These are phyloP conservation scores for Aspergillus piperis DNA, from an alignment of 2,329 filamentous ascomycete genomes.

Conservation along the genomic window DNA sequence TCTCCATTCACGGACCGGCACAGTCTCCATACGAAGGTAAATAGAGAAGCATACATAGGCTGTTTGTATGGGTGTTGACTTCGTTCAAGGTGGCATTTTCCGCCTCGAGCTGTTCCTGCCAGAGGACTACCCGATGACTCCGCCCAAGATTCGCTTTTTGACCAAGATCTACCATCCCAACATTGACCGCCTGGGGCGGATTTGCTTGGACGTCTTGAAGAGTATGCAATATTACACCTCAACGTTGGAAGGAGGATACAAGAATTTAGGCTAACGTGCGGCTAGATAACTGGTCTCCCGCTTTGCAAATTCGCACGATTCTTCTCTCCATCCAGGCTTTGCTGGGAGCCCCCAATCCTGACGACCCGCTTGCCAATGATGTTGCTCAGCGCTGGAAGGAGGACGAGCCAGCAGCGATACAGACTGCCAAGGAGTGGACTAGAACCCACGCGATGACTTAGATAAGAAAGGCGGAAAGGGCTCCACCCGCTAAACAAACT, in stretches of 20 bases:
- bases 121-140: slow-evolving; percentile 98
- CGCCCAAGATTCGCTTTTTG: slow-evolving; percentile 95
- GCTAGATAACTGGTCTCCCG: slow-evolving; percentile 96
- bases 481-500: slow-evolving; percentile 17
- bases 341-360: slow-evolving; percentile 92
- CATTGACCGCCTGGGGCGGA: slow-evolving; percentile 94
- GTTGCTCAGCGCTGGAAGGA: slow-evolving; percentile 99
- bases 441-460: slow-evolving; percentile 70
- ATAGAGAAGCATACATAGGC: neutral
- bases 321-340: slow-evolving; percentile 98
- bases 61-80: slow-evolving; percentile 6
- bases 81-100: slow-evolving; percentile 72
- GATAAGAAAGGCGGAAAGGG: slow-evolving; percentile 12
- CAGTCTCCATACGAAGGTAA: slow-evolving; percentile 93
- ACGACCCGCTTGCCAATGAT: slow-evolving; percentile 96
- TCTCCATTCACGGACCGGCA: slow-evolving; percentile 88
- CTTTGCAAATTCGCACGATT: slow-evolving; percentile 95
- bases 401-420: slow-evolving; percentile 87
- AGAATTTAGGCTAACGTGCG: slow-evolving; percentile 17
- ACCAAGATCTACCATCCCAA: slow-evolving; percentile 99
- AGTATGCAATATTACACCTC: slow-evolving; percentile 59
- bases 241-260: neutral
- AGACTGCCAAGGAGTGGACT: slow-evolving; percentile 91
- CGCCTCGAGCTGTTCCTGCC: slow-evolving; percentile 96
- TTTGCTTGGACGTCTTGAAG: slow-evolving; percentile 96